A percentile compares a stretch with the other conserved stretches of the same genome.
phyloP scores from a whole-genome alignment of 768 basidiomycete species.

The Tubosaeta sp. region DNA sequence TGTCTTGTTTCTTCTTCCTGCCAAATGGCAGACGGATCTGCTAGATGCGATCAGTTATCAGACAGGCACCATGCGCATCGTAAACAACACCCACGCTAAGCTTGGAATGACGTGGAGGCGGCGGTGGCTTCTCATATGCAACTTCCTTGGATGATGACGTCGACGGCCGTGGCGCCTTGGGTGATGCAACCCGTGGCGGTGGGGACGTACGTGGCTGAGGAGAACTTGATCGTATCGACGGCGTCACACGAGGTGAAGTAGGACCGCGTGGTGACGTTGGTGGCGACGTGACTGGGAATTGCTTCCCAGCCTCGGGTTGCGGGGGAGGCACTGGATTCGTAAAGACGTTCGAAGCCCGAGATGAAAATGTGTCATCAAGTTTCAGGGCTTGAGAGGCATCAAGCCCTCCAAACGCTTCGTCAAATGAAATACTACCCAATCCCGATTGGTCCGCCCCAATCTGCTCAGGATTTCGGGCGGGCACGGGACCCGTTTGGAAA shows the following conservation, averaged over 20 bases:
- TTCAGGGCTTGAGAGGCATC: conserved; percentile 36
- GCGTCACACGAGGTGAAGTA: conserved; percentile 26
- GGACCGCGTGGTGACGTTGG: conserved; percentile 37
- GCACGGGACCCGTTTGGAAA: conserved; percentile 33
- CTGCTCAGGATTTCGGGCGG: conserved; percentile 13
- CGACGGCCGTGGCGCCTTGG: conserved; percentile 52
- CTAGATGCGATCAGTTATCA: conserved; percentile 10
- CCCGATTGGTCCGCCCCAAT: conserved; percentile 6
- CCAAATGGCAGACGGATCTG: conserved; percentile 76
- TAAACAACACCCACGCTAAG: conserved; percentile 57
- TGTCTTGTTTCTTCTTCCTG: conserved; percentile 65
- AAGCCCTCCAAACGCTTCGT: conserved; percentile 54
- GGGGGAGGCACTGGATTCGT: conserved; percentile 19
- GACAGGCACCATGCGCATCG: not conserved
- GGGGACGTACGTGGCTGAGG: conserved; percentile 46
- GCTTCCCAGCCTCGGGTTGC: conserved; percentile 18
- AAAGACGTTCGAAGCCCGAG: conserved; percentile 32
- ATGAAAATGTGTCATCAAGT: conserved; percentile 37
- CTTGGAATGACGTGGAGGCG: conserved; percentile 61
- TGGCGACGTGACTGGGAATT: conserved; percentile 38
- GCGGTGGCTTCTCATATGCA: conserved; percentile 49
- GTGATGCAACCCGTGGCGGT: conserved; percentile 47
- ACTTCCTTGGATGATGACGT: conserved; percentile 54
- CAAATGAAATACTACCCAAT: conserved; percentile 37
- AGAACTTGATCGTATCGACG: conserved; percentile 33